Evolutionary conservation across 1,284 basidiomycete species (phyloP).

Genomic region (Cryptococcus wingfieldii): DNA sequence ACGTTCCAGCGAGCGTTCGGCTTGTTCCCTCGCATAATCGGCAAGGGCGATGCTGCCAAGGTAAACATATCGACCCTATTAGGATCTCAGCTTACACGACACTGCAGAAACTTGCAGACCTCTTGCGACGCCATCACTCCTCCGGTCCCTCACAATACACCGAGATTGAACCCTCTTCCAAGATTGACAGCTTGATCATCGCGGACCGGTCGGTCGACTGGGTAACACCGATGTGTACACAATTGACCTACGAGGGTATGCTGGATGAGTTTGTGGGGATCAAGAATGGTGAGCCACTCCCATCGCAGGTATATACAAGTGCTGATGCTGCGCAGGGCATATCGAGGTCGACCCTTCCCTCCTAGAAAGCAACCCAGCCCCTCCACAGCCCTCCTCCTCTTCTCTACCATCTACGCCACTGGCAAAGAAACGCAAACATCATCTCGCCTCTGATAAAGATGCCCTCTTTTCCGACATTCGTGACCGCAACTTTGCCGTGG

Average conservation of each 20-base stretch:
- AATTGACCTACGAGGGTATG: constrained; percentile 94
- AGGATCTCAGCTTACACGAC: constrained; percentile 1
- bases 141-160: constrained; percentile 30
- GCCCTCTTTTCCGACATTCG: constrained; percentile 77
- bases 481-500: constrained; percentile 90
- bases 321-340: constrained; percentile 58
- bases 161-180: constrained; percentile 46
- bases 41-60: constrained; percentile 86
- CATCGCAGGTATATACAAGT: neutral
- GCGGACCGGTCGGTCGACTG: constrained; percentile 91
- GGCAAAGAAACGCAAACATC: constrained; percentile 76
- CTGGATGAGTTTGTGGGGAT: constrained; percentile 92
- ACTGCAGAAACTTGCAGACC: constrained; percentile 65
- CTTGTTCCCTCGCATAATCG: constrained; percentile 84
- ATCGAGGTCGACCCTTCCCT: constrained; percentile 82
- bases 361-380: constrained; percentile 55
- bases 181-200: constrained; percentile 80
- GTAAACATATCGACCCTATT: constrained; percentile 48
- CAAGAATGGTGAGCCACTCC: constrained; percentile 66
- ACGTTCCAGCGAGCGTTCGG: constrained; percentile 84
- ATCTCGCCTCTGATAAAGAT: constrained; percentile 70
- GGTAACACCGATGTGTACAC: constrained; percentile 91
- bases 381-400: constrained; percentile 50
- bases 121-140: constrained; percentile 61
- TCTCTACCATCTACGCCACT: constrained; percentile 52